These are phyloP conservation scores for Colletotrichum agaves DNA, from an alignment of 2,329 filamentous ascomycete genomes.

Conservation along the genomic window DNA sequence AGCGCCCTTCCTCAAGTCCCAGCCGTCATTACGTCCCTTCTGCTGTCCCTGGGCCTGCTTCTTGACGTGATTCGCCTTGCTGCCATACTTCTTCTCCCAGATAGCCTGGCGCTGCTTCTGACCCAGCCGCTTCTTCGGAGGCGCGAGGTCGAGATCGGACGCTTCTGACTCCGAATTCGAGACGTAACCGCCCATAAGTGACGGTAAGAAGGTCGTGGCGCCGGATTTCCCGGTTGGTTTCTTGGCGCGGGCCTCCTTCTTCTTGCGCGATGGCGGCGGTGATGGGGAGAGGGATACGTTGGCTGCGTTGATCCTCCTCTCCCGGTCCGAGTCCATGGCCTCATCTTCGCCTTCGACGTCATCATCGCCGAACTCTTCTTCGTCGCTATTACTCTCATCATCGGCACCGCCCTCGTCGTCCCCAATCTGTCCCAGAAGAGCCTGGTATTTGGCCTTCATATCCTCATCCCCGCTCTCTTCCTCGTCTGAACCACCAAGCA, in stretches of 20 bases:
- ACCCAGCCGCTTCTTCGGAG: conserved; percentile 79
- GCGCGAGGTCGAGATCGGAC: conserved; percentile 72
- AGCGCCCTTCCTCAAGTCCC: conserved; percentile 68
- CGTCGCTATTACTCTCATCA: conserved; percentile 47
- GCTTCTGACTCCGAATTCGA: conserved; percentile 75
- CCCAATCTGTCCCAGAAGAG: conserved; percentile 56
- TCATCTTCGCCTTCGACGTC: conserved; percentile 45
- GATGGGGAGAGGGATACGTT: conserved; percentile 44
- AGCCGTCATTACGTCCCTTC: conserved; percentile 60
- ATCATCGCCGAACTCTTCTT: conserved; percentile 40
- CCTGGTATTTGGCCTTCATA: conserved; percentile 56
- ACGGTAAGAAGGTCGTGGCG: conserved; percentile 75
- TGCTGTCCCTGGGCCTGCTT: conserved; percentile 47
- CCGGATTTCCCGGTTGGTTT: conserved; percentile 38
- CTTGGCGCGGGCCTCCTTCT: conserved; percentile 45
- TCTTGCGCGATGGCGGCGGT: conserved; percentile 46
- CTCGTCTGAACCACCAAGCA: conserved; percentile 57
- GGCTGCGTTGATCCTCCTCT: conserved; percentile 40
- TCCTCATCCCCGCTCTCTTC: conserved; percentile 52
- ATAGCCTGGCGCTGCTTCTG: conserved; percentile 83
- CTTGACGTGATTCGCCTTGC: conserved; percentile 73
- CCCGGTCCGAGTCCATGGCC: conserved; percentile 39
- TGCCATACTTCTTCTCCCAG: conserved; percentile 83
- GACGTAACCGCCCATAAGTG: conserved; percentile 82
- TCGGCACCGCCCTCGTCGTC: conserved; percentile 48